Evolutionary conservation across 2,329 filamentous ascomycete species (phyloP), one percentile per base, ranked within the genome.

Genomic region (Aspergillus brasiliensis): DNA sequence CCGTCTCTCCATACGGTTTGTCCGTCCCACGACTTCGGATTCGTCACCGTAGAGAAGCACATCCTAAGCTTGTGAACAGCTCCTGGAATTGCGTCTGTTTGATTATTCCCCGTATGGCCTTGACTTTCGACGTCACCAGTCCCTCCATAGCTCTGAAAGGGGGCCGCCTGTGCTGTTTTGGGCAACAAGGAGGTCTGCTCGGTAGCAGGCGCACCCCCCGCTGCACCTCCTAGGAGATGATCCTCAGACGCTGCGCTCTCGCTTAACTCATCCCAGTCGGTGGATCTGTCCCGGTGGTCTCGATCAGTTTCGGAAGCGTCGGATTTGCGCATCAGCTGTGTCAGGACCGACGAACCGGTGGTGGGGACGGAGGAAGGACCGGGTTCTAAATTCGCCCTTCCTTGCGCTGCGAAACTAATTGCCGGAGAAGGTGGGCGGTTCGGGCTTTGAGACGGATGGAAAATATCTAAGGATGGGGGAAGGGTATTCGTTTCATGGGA

Each of bases 1-100:
- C 82, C 83, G 47, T 84, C 83, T 40, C 85, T 75, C 82, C 88
- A 89, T 6, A 96, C 80, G 0, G 83, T 78, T 65, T 83, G 84
- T 58, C 80, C 82, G 72, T 94, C 82, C 91, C 93, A 97, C 21
- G 81, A 82, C 65, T 89, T 90, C 0, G 90, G 89, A 67, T 87
- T 86, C 3, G 81, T 72, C 5, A 84, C 60, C 15, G 72, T 67
- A 68, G 73, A 72, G 28, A 70, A 62, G 52, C 61, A 69, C 40
- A 63, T 65, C 6, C 65, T 62, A 10, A 69, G 51, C 7, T 58
- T 65, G 3, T 68, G 66, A 23, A 67, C 47, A 7, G 67, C 63
- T 2, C 64, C 59, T 10, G 59, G 53, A 28, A 71, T 48, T 17
- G 58, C 28, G 34, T 58, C 63, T 13, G 57, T 38, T 37, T 63